These are phyloP conservation scores for Suhomyces xylopsoci DNA, from an alignment of 805 yeast species.

Conservation along the genomic window DNA sequence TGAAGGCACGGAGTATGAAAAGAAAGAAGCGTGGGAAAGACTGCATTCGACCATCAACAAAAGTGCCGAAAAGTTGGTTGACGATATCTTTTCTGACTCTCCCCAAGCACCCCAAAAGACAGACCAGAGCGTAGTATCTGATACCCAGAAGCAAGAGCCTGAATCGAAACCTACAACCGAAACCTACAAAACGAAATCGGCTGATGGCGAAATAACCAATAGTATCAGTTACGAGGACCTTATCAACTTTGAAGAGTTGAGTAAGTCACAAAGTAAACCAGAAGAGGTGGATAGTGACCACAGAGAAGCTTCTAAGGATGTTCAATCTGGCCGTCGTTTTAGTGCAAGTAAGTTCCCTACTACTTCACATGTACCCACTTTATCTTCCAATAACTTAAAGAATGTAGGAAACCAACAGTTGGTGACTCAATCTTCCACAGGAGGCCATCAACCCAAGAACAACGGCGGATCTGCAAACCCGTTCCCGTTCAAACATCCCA, in stretches of 20 bases:
- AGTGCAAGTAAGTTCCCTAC: neutral
- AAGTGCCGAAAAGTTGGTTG: slow-evolving; percentile 36
- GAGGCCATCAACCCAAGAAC: neutral
- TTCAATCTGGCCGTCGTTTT: neutral
- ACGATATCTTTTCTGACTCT: slow-evolving; percentile 35
- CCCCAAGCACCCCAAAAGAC: slow-evolving; percentile 9
- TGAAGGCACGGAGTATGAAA: slow-evolving; percentile 19
- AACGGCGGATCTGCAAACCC: slow-evolving; percentile 2
- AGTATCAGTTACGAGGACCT: neutral
- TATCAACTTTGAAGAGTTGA: neutral
- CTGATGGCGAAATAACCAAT: neutral
- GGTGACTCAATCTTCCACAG: neutral
- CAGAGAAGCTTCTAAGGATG: neutral
- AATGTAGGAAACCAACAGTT: neutral
- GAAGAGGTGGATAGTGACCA: neutral
- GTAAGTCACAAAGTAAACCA: neutral
- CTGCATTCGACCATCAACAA: slow-evolving; percentile 21
- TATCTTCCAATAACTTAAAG: neutral
- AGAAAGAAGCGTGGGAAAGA: slow-evolving; percentile 39
- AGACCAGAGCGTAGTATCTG: slow-evolving; percentile 19
- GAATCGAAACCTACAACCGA: neutral
- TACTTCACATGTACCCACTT: neutral
- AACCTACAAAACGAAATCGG: too few species aligned
- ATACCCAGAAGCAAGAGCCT: slow-evolving; percentile 1
- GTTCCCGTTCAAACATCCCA: slow-evolving; percentile 6